phyloP scores from a whole-genome alignment of 208 protist species.

The Crithidia sp. region DNA sequence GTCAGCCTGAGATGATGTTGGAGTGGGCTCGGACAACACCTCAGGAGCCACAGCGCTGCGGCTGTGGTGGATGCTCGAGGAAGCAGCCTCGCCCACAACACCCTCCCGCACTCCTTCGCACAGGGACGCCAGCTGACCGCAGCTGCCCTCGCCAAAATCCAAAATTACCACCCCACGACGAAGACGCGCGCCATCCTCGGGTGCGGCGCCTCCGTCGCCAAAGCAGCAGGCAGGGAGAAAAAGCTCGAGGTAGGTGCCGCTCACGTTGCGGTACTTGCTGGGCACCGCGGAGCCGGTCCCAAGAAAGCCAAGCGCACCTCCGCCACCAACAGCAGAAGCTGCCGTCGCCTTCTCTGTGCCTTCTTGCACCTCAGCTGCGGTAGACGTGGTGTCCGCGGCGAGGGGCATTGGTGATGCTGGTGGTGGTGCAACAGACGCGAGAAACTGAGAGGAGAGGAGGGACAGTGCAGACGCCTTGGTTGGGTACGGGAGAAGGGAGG shows the following conservation, averaged over 20 bases:
- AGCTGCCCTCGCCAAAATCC: conserved; percentile 88
- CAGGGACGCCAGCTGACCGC: conserved; percentile 67
- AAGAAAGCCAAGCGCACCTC: conserved; percentile 79
- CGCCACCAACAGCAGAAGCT: neutral
- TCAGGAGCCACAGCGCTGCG: too few species aligned
- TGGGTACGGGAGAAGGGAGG: conserved; percentile 58
- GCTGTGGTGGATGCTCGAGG: too few species aligned
- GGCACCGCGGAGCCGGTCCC: conserved; percentile 89
- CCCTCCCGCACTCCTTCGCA: conserved; percentile 31
- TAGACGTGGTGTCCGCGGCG: neutral
- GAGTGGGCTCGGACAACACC: too few species aligned
- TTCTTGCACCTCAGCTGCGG: neutral
- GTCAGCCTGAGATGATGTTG: too few species aligned
- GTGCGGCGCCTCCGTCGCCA: neutral
- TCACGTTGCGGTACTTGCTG: conserved; percentile 92
- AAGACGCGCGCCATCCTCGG: neutral
- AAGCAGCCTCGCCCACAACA: too few species aligned
- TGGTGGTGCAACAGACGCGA: neutral
- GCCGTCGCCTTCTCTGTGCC: too few species aligned
- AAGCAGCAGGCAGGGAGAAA: conserved; percentile 46
- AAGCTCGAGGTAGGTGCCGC: conserved; percentile 73
- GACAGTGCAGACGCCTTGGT: conserved; percentile 32
- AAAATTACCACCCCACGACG: conserved; percentile 65
- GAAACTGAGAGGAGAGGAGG: conserved; percentile 44
- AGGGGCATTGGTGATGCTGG: neutral